phyloP scores from a whole-genome alignment of 495 filamentous ascomycete genomes.

The Oidiodendron maius region DNA sequence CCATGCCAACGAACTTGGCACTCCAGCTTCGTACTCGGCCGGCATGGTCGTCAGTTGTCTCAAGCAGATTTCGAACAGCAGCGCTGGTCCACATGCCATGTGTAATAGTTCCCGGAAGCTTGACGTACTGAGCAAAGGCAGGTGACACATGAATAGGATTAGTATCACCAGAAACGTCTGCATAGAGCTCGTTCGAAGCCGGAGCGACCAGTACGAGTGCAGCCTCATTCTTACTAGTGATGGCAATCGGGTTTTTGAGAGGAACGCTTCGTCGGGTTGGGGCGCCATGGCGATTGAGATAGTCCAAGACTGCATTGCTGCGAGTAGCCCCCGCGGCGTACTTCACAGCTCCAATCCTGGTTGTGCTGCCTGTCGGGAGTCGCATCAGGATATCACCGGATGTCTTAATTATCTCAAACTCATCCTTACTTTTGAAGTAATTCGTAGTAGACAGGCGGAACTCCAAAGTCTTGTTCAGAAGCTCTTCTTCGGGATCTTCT shows the following conservation, averaged over 20 bases:
- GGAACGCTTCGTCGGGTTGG: constrained; percentile 87
- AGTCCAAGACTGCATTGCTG: constrained; percentile 93
- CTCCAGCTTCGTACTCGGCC: neutral
- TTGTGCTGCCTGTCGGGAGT: constrained; percentile 64
- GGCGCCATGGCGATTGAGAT: constrained; percentile 74
- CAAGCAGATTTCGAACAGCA: neutral
- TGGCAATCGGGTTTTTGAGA: constrained; percentile 77
- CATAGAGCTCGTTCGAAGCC: constrained; percentile 90
- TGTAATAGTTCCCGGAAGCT: constrained; percentile 5
- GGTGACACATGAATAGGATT: constrained; percentile 7
- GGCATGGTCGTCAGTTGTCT: neutral
- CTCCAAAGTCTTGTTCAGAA: neutral
- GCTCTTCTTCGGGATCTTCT: neutral
- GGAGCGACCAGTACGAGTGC: constrained; percentile 33
- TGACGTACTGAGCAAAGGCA: constrained; percentile 2
- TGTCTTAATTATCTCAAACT: constrained; percentile 30
- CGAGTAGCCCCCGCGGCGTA: constrained; percentile 84
- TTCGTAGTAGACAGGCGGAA: neutral
- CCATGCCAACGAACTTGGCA: constrained; percentile 29
- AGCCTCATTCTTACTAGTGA: constrained; percentile 52
- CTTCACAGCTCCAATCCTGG: constrained; percentile 64
- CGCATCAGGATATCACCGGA: constrained; percentile 91
- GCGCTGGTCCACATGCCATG: constrained; percentile 12
- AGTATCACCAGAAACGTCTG: constrained; percentile 78
- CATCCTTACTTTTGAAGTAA: neutral